These are phyloP conservation scores for Exserohilum turcica DNA, from an alignment of 2,329 filamentous ascomycete species.

Conservation along the genomic window DNA sequence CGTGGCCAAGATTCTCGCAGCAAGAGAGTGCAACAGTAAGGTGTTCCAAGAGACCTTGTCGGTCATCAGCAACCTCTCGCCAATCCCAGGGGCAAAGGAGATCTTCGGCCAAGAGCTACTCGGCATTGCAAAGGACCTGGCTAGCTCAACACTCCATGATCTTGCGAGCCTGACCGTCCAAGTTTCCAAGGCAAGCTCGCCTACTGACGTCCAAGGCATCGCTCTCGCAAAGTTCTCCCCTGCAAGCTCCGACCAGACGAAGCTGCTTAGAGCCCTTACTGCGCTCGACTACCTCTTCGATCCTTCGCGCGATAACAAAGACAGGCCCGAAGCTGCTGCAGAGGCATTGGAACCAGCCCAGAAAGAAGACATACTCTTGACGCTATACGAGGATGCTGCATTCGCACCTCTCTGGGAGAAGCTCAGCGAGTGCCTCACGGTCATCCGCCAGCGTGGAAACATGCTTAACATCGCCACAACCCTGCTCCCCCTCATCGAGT, in stretches of 20 bases:
- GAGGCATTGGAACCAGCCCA: slow-evolving; percentile 64
- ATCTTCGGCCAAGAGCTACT: slow-evolving; percentile 94
- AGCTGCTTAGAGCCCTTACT: slow-evolving; percentile 87
- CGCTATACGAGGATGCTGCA: slow-evolving; percentile 86
- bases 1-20: slow-evolving; percentile 95
- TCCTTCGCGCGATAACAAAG: slow-evolving; percentile 67
- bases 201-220: slow-evolving; percentile 93
- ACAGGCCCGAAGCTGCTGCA: slow-evolving; percentile 49
- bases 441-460: slow-evolving; percentile 88
- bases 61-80: slow-evolving; percentile 97
- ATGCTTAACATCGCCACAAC: slow-evolving; percentile 98
- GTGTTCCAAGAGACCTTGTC: slow-evolving; percentile 97
- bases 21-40: slow-evolving; percentile 94
- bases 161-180: slow-evolving; percentile 83
- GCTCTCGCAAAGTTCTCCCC: slow-evolving; percentile 95
- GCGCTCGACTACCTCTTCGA: slow-evolving; percentile 96
- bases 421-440: slow-evolving; percentile 83
- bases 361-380: slow-evolving; percentile 83
- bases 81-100: slow-evolving; percentile 86
- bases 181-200: slow-evolving; percentile 82
- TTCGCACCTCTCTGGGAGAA: slow-evolving; percentile 93
- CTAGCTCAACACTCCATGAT: slow-evolving; percentile 81
- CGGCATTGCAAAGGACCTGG: slow-evolving; percentile 81
- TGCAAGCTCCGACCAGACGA: slow-evolving; percentile 93
- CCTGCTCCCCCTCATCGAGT: slow-evolving; percentile 89